phyloP scores from a whole-genome alignment of 352 stramenopile species.

The Pythium dissotocum region DNA sequence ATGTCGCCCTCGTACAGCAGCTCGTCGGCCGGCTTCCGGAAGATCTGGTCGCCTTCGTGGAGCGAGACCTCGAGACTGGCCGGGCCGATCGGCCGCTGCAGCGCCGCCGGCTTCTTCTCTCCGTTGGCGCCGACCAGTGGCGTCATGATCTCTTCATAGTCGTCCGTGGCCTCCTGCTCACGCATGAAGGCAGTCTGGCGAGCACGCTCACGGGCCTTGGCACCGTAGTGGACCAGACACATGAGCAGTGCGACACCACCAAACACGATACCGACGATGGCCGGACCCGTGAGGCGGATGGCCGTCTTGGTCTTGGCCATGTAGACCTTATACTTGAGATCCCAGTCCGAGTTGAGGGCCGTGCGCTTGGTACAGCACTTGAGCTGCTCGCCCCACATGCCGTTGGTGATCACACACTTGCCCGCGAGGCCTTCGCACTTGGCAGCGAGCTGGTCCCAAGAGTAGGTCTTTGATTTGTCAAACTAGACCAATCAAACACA shows the following conservation, averaged over 20 bases:
- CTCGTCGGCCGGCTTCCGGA: slow-evolving; percentile 81
- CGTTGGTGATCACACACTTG: slow-evolving; percentile 85
- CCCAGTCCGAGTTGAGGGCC: slow-evolving; percentile 64
- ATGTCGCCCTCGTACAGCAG: slow-evolving; percentile 89
- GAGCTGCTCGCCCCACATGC: slow-evolving; percentile 80
- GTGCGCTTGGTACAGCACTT: slow-evolving; percentile 71
- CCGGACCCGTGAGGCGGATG: slow-evolving; percentile 63
- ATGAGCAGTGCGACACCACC: slow-evolving; percentile 80
- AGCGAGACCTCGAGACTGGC: slow-evolving; percentile 76
- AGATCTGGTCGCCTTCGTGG: slow-evolving; percentile 88
- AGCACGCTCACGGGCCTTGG: slow-evolving; percentile 79
- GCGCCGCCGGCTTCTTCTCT: slow-evolving; percentile 62
- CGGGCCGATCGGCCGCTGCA: slow-evolving; percentile 68
- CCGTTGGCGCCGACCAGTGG: slow-evolving; percentile 67
- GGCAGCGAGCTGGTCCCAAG: slow-evolving; percentile 77
- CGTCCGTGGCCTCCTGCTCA: slow-evolving; percentile 85
- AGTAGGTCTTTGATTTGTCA: slow-evolving; percentile 83
- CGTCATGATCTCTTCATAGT: slow-evolving; percentile 92
- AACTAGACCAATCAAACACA: slow-evolving; percentile 28
- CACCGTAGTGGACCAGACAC: slow-evolving; percentile 79
- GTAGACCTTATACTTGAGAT: slow-evolving; percentile 75
- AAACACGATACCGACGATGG: slow-evolving; percentile 82
- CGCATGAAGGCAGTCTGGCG: slow-evolving; percentile 85
- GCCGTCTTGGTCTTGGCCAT: slow-evolving; percentile 44
- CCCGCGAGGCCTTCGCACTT: slow-evolving; percentile 80